Evolutionary conservation across 306 rosid species (phyloP).

Genomic region (Quercus bicolor): DNA sequence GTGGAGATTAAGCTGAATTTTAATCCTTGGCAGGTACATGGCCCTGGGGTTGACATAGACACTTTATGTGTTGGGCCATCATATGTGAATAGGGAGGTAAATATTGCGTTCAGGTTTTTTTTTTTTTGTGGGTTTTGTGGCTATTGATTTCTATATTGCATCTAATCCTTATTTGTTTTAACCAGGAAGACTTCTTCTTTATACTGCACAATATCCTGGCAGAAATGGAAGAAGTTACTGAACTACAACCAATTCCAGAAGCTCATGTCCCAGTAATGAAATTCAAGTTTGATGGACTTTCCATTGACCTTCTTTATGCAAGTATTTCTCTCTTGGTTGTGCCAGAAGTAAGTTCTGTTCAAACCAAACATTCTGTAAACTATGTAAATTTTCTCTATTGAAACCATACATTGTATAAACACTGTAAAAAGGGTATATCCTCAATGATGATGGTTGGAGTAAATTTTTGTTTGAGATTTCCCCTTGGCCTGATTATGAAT

Average conservation of each 20-base stretch:
- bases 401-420: neutral
- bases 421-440: neutral
- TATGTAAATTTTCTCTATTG: neutral
- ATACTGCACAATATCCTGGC: slow-evolving; percentile 70
- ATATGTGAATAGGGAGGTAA: slow-evolving; percentile 76
- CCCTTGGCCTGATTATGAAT: neutral
- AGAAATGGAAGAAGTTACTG: slow-evolving; percentile 68
- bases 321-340: slow-evolving; percentile 77
- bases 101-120: neutral
- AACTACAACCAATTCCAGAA: slow-evolving; percentile 79
- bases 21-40: slow-evolving; percentile 54
- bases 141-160: neutral
- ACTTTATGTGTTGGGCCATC: slow-evolving; percentile 86
- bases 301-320: slow-evolving; percentile 87
- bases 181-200: slow-evolving; percentile 82
- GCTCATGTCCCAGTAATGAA: slow-evolving; percentile 98
- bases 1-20: neutral
- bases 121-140: neutral
- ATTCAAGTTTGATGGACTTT: slow-evolving; percentile 82
- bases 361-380: neutral
- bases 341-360: slow-evolving; percentile 58
- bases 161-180: slow-evolving; percentile 10
- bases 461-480: neutral
- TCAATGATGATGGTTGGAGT: neutral
- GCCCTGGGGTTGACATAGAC: slow-evolving; percentile 90